phyloP scores from a whole-genome alignment of 257 asterid genomes.

The Solanum lycopersicoides region DNA sequence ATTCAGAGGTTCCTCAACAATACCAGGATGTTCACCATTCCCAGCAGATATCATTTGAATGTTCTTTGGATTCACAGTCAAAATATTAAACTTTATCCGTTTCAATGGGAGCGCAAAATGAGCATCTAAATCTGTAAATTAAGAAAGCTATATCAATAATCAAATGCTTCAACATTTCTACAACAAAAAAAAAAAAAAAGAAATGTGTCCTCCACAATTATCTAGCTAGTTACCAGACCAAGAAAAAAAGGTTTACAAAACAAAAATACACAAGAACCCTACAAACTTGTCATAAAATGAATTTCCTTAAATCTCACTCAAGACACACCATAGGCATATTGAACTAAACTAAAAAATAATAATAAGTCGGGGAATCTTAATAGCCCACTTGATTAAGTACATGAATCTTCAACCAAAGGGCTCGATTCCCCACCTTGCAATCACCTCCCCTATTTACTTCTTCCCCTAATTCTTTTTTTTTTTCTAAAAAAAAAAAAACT shows the following conservation, averaged over 20 bases:
- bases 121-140: neutral
- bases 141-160: neutral
- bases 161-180: neutral
- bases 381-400: no score
- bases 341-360: neutral
- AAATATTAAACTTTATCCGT: neutral
- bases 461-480: neutral
- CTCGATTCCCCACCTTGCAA: neutral
- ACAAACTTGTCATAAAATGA: neutral
- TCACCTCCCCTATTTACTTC: neutral
- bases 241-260: neutral
- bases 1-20: constrained; percentile 29
- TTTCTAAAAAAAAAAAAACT: no score
- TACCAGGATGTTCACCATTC: constrained; percentile 25
- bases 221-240: neutral
- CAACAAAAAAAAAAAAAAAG: neutral
- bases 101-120: neutral
- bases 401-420: neutral
- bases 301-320: neutral
- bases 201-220: neutral
- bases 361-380: neutral
- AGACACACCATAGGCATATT: neutral
- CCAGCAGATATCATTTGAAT: constrained; percentile 35
- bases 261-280: neutral
- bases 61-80: constrained; percentile 19